A percentile compares a stretch with the other conserved stretches of the same genome.
Conservation (phyloP, 805 yeast genomes). For the Allodekkera sacchari region DNA sequence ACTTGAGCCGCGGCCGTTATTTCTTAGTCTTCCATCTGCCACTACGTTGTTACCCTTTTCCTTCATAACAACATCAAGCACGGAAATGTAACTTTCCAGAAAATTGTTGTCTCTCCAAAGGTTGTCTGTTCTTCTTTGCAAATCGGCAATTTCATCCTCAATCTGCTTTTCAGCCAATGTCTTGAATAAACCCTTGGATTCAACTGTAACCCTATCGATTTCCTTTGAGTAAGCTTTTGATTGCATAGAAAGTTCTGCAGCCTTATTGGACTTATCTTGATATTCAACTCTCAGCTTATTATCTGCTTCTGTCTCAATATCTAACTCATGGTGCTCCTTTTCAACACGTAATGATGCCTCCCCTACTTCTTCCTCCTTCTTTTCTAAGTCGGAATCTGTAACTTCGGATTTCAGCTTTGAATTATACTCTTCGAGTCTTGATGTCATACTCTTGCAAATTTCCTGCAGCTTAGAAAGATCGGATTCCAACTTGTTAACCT, state of each 20-base stretch:
- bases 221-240: conserved; percentile 17
- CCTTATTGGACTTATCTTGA: conserved; percentile 37
- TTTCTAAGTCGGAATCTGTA: conserved; percentile 8
- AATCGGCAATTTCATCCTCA: conserved; percentile 8
- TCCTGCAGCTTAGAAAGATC: conserved; percentile 5
- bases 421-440: conserved; percentile 5
- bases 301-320: conserved; percentile 10
- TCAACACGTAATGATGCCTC: conserved; percentile 9
- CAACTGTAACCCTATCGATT: conserved; percentile 19
- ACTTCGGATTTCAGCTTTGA: conserved; percentile 2
- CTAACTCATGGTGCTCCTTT: conserved; percentile 8
- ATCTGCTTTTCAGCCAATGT: conserved; percentile 16
- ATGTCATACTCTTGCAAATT: conserved; percentile 6
- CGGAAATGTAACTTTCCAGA: conserved; percentile 15
- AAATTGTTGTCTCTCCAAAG: conserved; percentile 16
- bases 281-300: conserved; percentile 29
- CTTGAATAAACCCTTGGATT: conserved; percentile 27
- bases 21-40: neutral
- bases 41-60: conserved; percentile 13
- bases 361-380: conserved; percentile 6
- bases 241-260: conserved; percentile 33
- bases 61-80: conserved; percentile 17
- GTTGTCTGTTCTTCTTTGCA: conserved; percentile 4
- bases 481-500: conserved; percentile 22
- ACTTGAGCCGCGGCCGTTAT: neutral